Conservation (phyloP, 2,329 filamentous ascomycete genomes). For the Aurifilum marmelostoma region DNA sequence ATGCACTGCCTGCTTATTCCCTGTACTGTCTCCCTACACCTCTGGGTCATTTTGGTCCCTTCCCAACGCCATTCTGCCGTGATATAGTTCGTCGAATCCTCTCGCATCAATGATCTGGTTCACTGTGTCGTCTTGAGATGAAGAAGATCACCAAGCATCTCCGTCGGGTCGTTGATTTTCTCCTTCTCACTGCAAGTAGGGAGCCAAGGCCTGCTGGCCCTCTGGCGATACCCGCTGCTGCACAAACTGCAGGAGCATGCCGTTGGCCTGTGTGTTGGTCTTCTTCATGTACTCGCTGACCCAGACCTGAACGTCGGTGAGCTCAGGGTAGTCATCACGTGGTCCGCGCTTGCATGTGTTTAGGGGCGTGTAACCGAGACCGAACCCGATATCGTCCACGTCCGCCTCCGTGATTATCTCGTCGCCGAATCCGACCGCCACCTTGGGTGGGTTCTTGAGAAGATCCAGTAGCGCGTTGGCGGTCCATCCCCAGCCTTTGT, state of each 20-base stretch:
- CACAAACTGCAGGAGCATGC: conserved; percentile 72
- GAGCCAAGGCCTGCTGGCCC: conserved; percentile 55
- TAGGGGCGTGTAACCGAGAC: conserved; percentile 89
- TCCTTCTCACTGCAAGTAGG: conserved; percentile 49
- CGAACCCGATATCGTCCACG: conserved; percentile 93
- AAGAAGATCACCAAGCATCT: background rate
- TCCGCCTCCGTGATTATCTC: conserved; percentile 85
- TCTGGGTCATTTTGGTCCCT: background rate
- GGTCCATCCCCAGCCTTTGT: conserved; percentile 89
- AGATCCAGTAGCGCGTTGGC: conserved; percentile 88
- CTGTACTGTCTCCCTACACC: background rate
- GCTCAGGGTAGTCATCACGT: conserved; percentile 83
- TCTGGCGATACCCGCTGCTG: conserved; percentile 70
- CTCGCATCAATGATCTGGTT: background rate
- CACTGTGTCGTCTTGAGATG: background rate
- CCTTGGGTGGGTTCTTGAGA: conserved; percentile 80
- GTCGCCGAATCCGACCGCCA: conserved; percentile 66
- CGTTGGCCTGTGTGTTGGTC: conserved; percentile 73
- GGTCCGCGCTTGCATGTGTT: conserved; percentile 81
- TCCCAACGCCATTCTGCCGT: conserved; percentile 8
- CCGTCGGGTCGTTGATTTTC: background rate
- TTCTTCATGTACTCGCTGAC: conserved; percentile 77
- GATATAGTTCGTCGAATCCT: background rate
- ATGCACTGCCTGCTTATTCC: background rate
- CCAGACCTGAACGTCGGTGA: conserved; percentile 82